These are phyloP conservation scores for Syncephalis plumigaleata DNA, from an alignment of 371 early-diverging fungal species.

Conservation along the genomic window DNA sequence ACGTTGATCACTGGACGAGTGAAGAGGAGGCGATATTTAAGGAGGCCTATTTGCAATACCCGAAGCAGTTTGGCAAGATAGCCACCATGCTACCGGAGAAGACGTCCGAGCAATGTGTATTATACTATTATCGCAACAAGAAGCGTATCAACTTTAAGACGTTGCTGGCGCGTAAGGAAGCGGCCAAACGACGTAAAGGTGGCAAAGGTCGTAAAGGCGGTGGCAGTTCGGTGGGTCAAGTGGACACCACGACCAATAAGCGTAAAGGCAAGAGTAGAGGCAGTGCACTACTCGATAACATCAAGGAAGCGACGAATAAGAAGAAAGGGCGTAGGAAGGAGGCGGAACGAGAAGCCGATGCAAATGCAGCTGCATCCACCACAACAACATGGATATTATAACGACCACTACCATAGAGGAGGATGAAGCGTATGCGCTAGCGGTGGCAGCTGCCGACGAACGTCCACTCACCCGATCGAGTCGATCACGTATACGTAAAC, in stretches of 20 bases:
- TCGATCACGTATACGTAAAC: neutral
- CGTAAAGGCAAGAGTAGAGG: conserved; percentile 29
- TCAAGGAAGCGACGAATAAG: conserved; percentile 35
- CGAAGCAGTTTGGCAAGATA: conserved; percentile 85
- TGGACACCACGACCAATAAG: conserved; percentile 9
- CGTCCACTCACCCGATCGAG: conserved; percentile 1
- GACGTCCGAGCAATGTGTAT: conserved; percentile 70
- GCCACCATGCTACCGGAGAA: conserved; percentile 56
- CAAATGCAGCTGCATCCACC: conserved; percentile 9
- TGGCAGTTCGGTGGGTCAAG: conserved; percentile 9
- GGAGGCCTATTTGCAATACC: conserved; percentile 54
- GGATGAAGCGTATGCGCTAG: conserved; percentile 8
- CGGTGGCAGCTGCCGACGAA: conserved; percentile 10
- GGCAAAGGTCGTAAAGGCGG: neutral
- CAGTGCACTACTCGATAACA: conserved; percentile 38
- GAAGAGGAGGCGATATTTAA: conserved; percentile 65
- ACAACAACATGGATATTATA: too few relatives aligned
- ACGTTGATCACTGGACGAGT: conserved; percentile 56
- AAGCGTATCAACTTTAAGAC: conserved; percentile 63
- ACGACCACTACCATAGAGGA: conserved; percentile 11
- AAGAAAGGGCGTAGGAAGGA: conserved; percentile 1
- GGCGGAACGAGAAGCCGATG: conserved; percentile 6
- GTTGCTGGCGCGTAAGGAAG: conserved; percentile 15
- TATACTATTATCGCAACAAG: conserved; percentile 83
- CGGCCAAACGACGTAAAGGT: conserved; percentile 7